Evolutionary conservation across 225 moss, liverwort and hornwort genomes (phyloP).

Genomic region (Marchantia polymorpha): DNA sequence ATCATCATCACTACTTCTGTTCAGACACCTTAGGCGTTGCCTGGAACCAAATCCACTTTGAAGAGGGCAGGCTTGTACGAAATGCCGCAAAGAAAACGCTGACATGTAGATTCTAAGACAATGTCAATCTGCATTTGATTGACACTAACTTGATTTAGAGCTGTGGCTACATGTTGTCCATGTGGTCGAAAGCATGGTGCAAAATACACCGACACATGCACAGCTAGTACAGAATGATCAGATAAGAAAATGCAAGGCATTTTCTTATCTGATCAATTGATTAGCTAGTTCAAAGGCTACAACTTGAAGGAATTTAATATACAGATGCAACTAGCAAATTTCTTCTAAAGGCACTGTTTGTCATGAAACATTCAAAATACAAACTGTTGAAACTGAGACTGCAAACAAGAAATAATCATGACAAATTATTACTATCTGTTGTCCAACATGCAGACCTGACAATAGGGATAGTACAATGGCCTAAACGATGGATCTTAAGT

Average conservation of each 20-base stretch:
- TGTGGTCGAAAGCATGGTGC: background rate
- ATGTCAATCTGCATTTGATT: slow-evolving; percentile 18
- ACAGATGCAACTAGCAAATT: background rate
- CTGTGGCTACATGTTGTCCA: slow-evolving; percentile 4
- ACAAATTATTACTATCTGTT: no score
- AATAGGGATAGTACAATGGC: no score
- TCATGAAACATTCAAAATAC: background rate
- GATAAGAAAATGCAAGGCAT: background rate
- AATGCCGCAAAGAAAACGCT: slow-evolving; percentile 1
- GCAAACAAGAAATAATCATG: no score
- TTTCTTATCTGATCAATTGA: background rate
- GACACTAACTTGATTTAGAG: slow-evolving; percentile 14
- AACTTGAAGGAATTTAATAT: background rate
- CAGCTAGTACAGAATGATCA: background rate
- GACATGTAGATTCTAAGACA: slow-evolving; percentile 6
- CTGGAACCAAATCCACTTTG: background rate
- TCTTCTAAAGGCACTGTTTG: background rate
- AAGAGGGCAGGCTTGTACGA: background rate
- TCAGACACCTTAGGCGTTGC: background rate
- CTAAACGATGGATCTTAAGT: no score
- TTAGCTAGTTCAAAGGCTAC: background rate
- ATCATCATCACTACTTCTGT: background rate
- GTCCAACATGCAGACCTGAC: no score
- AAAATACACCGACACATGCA: background rate
- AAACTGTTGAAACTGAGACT: no score